Percentiles rank a stretch among this genome's conserved stretches.
These are phyloP conservation scores for Sarocladium kiliense DNA, from an alignment of 2,329 filamentous ascomycete species.

Conservation along the genomic window DNA sequence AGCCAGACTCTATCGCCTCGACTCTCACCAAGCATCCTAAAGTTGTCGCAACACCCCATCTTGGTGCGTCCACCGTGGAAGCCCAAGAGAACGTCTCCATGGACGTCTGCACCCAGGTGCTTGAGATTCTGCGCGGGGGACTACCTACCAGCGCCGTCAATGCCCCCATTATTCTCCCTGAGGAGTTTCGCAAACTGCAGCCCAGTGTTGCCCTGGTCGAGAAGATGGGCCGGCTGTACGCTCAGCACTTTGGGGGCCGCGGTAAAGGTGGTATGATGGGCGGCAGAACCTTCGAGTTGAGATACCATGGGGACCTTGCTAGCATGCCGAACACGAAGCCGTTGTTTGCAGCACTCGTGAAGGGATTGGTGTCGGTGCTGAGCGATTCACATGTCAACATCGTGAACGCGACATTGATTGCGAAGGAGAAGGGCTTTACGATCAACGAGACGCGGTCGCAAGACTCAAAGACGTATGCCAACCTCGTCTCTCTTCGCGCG, in stretches of 20 bases:
- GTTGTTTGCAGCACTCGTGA: conserved; percentile 72
- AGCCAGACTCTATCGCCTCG: conserved; percentile 48
- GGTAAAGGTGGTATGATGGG: conserved; percentile 41
- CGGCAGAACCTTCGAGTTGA: conserved; percentile 67
- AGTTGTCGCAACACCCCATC: conserved; percentile 73
- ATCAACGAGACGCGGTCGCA: conserved; percentile 69
- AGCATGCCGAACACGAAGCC: conserved; percentile 70
- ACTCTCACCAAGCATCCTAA: conserved; percentile 63
- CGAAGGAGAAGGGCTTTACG: conserved; percentile 70
- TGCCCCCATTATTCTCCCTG: conserved; percentile 73
- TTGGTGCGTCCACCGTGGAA: conserved; percentile 75
- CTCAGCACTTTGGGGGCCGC: conserved; percentile 59
- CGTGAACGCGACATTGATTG: conserved; percentile 72
- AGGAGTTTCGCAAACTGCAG: conserved; percentile 72
- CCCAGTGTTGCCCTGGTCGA: conserved; percentile 73
- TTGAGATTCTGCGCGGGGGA: conserved; percentile 66
- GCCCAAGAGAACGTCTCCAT: conserved; percentile 81
- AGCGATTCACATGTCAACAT: conserved; percentile 71
- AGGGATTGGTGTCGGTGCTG: conserved; percentile 67
- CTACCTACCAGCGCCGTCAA: conserved; percentile 75
- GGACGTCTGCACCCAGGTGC: conserved; percentile 76
- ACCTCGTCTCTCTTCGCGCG: conserved; percentile 65
- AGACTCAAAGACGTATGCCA: conserved; percentile 45
- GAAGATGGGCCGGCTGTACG: conserved; percentile 74
- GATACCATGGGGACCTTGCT: conserved; percentile 72